These are phyloP conservation scores for Hypoxylon sp. DNA, from an alignment of 2,329 filamentous ascomycete species.

Conservation along the genomic window DNA sequence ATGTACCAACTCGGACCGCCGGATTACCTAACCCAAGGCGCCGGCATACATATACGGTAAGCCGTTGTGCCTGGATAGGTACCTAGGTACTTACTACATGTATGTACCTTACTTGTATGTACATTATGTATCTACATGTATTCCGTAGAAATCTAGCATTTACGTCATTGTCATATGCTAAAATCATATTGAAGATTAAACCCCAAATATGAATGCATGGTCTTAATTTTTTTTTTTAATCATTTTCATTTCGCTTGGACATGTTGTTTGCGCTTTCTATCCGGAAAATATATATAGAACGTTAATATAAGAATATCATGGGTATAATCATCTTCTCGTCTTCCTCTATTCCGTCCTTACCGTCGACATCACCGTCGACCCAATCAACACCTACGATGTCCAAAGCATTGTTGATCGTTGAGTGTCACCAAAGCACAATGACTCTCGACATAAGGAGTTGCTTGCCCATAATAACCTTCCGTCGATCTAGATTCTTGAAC, in stretches of 20 bases:
- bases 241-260: neutral
- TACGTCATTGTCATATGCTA: constrained; percentile 48
- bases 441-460: constrained; percentile 2
- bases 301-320: constrained; percentile 24
- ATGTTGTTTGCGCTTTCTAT: constrained; percentile 26
- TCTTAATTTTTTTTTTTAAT: neutral
- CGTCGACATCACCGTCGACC: constrained; percentile 7
- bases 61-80: constrained; percentile 34
- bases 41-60: constrained; percentile 30
- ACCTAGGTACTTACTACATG: too few species aligned
- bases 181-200: constrained; percentile 10
- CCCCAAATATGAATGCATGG: neutral
- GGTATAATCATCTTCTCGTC: constrained; percentile 38
- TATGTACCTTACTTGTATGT: constrained; percentile 6
- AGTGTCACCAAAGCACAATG: neutral
- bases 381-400: constrained; percentile 22
- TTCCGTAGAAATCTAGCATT: too few species aligned
- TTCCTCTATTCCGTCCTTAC: constrained; percentile 20
- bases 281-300: constrained; percentile 42
- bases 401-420: constrained; percentile 22
- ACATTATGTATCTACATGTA: neutral
- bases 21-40: constrained; percentile 7
- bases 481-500: neutral
- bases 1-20: constrained; percentile 22
- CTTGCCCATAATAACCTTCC: constrained; percentile 5